Base-by-base conservation (phyloP, 1,284 basidiomycete genomes). In the Hemileia vastatrix region DNA sequence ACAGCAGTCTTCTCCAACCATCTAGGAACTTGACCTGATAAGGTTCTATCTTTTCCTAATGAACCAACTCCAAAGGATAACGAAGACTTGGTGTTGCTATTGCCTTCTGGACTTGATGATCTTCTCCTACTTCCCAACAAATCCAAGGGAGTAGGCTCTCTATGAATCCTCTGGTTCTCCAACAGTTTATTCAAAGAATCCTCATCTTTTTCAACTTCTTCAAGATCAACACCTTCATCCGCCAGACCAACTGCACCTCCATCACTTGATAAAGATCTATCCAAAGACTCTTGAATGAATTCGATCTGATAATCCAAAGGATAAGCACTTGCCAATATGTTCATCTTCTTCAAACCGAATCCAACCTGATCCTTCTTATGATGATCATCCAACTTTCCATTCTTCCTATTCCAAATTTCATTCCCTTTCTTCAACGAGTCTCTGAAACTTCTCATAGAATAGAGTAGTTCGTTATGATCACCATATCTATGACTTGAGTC, bases 391-490 rank as follows among this genome's bases (percentile, higher is more conserved):
- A 11, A 11, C 8, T 40, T 40, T 15, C 36, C 36, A 40, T 40
- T 40, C 36, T 40, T 40, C 27, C 27, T 27, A 11, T 11, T 15
- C 36, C 36, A 40, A 40, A 40, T 40, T 49, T 47, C 6, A 65
- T 55, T 15, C 44, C 59, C 0, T 58, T 11, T 2, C 32, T 13
- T 3, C 65, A 65, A 8, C 62, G 64, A 0, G 65, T 62, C 23
- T 56, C 44, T 3, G 54, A 54, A 18, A 31, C 33, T 8, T 3
- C 65, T 57, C 67, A 68, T 68, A 31, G 65, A 67, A 44, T 67
- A 66, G 50, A 67, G 57, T 60, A 68, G 31, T 57, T 68, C 67
- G 54, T 68, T 67, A 57, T 68, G 67, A 44, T 68, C 67, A 3
- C 65, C 64, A 48, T 68, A 68, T 2, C 67, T 32, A 48, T 68